Percentiles rank a stretch among this genome's conserved stretches.
phyloP scores from a whole-genome alignment of 192 early-diverging fungal species.

The Entomortierella parvispora region DNA sequence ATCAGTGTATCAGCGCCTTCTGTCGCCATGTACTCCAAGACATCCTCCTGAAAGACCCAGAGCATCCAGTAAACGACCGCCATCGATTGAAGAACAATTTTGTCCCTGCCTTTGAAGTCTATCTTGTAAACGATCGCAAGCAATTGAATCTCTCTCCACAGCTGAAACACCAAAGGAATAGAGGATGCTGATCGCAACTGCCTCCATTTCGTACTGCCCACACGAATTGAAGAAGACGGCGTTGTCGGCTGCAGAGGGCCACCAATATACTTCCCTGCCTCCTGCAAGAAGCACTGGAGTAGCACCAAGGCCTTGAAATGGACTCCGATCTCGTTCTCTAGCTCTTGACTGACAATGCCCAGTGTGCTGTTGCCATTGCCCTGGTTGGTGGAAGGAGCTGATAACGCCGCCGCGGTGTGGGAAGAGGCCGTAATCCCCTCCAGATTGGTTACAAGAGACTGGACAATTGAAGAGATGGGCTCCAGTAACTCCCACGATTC shows the following conservation, averaged over 20 bases:
- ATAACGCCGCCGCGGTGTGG: too few species aligned
- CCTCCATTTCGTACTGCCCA: background rate
- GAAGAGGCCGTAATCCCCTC: background rate
- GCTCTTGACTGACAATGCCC: background rate
- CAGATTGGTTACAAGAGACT: conserved; percentile 9
- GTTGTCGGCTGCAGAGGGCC: background rate
- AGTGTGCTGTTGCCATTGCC: background rate
- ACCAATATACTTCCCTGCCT: conserved; percentile 1
- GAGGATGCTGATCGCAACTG: background rate
- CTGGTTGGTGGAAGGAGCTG: background rate
- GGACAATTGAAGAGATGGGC: conserved; percentile 6
- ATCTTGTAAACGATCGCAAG: conserved; percentile 8
- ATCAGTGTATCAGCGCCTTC: conserved; percentile 29
- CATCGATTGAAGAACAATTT: conserved; percentile 6
- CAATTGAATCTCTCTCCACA: conserved; percentile 19
- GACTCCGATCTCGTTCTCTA: conserved; percentile 2
- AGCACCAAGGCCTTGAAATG: conserved; percentile 18
- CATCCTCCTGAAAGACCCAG: conserved; percentile 27
- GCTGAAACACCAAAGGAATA: conserved; percentile 12
- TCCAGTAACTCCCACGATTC: conserved; percentile 6
- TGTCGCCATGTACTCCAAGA: conserved; percentile 7
- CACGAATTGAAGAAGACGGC: background rate
- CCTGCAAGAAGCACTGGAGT: conserved; percentile 20
- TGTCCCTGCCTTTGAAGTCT: background rate
- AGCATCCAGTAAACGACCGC: conserved; percentile 32